Conservation (phyloP, 495 filamentous ascomycete species). For the Hypoxylon crocopeplum region DNA sequence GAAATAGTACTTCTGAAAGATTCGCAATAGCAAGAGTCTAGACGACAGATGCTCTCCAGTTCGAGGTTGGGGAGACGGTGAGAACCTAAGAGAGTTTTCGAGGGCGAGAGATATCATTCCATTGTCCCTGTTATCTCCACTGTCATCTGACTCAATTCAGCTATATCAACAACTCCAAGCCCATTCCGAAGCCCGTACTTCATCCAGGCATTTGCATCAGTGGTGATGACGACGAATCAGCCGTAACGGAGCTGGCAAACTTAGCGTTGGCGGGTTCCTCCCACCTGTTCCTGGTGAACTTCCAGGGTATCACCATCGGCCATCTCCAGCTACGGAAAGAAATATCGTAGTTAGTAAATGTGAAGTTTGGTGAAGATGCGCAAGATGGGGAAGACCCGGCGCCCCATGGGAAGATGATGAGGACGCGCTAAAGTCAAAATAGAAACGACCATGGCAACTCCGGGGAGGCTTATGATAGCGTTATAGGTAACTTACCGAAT, state of each 20-base stretch:
- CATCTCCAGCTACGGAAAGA: conserved; percentile 81
- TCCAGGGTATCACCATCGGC: conserved; percentile 94
- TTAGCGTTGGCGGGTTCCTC: conserved; percentile 58
- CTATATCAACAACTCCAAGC: conserved; percentile 18
- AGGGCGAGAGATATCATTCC: conserved; percentile 16
- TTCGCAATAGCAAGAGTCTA: conserved; percentile 33
- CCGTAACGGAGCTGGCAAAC: background rate
- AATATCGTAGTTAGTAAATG: conserved; percentile 10
- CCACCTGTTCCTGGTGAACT: conserved; percentile 98
- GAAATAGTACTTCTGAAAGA: conserved; percentile 33
- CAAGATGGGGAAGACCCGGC: too few relatives aligned
- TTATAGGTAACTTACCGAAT: conserved; percentile 71
- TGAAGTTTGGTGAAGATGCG: background rate
- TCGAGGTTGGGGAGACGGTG: conserved; percentile 3
- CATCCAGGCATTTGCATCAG: conserved; percentile 2
- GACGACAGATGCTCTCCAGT: conserved; percentile 22
- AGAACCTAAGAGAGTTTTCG: background rate
- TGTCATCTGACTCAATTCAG: conserved; percentile 14
- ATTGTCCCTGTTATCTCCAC: conserved; percentile 6
- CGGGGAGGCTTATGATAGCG: background rate
- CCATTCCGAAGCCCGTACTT: conserved; percentile 12
- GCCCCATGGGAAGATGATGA: background rate
- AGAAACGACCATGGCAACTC: background rate
- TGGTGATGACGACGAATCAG: background rate
- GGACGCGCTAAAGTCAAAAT: background rate